phyloP scores from a whole-genome alignment of 352 stramenopile species.

The Aphanomyces astaci region DNA sequence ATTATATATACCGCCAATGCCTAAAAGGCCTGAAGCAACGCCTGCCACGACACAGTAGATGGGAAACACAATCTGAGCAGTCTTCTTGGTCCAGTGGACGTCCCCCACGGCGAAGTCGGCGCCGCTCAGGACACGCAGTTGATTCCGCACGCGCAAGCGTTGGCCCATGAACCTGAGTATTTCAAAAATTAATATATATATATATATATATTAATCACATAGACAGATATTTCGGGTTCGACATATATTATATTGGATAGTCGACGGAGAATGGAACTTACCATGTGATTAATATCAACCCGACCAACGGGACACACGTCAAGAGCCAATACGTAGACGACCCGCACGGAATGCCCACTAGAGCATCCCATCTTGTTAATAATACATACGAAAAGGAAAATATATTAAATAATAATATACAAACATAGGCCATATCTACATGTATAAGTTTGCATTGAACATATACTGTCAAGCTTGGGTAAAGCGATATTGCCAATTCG shows the following conservation, averaged over 20 bases:
- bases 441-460: too few species aligned
- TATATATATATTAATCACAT: too few species aligned
- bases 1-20: slow-evolving; percentile 69
- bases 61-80: slow-evolving; percentile 86
- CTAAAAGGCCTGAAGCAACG: slow-evolving; percentile 91
- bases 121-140: slow-evolving; percentile 53
- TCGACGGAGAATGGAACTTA: too few species aligned
- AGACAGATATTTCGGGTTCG: too few species aligned
- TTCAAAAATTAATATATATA: too few species aligned
- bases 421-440: too few species aligned
- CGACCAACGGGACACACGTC: slow-evolving; percentile 72
- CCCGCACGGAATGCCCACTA: slow-evolving; percentile 90
- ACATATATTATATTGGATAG: too few species aligned
- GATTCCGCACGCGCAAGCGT: slow-evolving; percentile 57
- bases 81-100: slow-evolving; percentile 88
- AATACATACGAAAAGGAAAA: too few species aligned
- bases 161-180: slow-evolving; percentile 43
- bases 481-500: too few species aligned
- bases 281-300: slow-evolving; percentile 51
- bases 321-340: slow-evolving; percentile 88
- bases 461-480: too few species aligned
- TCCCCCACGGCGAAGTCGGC: slow-evolving; percentile 88
- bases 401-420: too few species aligned
- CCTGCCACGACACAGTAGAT: slow-evolving; percentile 89
- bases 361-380: background rate